phyloP scores from a whole-genome alignment of 2,329 filamentous ascomycete species.

The Arthrobotrys sinensis region DNA sequence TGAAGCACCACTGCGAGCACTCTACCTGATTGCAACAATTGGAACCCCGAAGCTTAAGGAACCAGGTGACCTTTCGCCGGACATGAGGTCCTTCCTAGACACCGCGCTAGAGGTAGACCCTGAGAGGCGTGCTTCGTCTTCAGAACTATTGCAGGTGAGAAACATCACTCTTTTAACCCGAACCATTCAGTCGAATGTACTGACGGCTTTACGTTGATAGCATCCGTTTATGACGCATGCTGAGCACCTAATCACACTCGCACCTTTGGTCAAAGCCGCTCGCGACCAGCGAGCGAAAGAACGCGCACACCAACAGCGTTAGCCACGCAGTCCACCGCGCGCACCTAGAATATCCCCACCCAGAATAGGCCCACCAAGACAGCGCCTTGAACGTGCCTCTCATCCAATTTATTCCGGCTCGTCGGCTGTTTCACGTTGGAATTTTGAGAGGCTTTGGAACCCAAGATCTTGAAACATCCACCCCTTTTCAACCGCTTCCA shows the following conservation, averaged over 20 bases:
- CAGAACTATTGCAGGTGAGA: slow-evolving; percentile 91
- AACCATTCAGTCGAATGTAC: slow-evolving; percentile 60
- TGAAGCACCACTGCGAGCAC: slow-evolving; percentile 89
- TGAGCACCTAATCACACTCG: slow-evolving; percentile 81
- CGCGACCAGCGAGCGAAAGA: slow-evolving; percentile 88
- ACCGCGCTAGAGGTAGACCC: slow-evolving; percentile 97
- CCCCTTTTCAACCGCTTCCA: not conserved
- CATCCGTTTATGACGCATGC: slow-evolving; percentile 86
- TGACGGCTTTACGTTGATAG: slow-evolving; percentile 68
- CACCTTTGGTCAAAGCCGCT: slow-evolving; percentile 88
- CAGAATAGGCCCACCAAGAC: not conserved
- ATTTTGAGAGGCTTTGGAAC: not conserved
- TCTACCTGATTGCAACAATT: slow-evolving; percentile 97
- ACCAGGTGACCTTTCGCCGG: slow-evolving; percentile 82
- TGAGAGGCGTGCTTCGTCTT: slow-evolving; percentile 94
- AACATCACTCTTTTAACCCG: slow-evolving; percentile 30
- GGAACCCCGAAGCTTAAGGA: slow-evolving; percentile 96
- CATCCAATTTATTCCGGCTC: not conserved
- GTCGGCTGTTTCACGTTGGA: not conserved
- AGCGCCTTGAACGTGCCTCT: not conserved
- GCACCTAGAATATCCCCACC: not conserved
- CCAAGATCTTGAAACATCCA: slow-evolving; percentile 6
- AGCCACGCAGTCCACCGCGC: slow-evolving; percentile 17
- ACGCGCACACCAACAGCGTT: slow-evolving; percentile 57
- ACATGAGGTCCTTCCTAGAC: slow-evolving; percentile 92